phyloP scores from a whole-genome alignment of 371 early-diverging fungal species.

The Rhizopus microsporus region DNA sequence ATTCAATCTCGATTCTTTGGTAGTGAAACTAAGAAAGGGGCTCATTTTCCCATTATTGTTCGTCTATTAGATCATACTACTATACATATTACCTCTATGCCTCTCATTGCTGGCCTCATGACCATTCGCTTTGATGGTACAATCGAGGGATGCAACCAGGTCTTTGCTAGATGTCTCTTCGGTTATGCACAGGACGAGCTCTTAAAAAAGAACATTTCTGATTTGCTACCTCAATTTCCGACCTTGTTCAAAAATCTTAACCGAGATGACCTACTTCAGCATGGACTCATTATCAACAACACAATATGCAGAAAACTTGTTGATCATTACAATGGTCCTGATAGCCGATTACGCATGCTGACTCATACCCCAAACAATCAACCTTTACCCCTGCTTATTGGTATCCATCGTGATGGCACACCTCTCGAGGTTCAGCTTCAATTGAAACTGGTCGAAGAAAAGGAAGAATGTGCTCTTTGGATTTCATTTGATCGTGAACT shows the following conservation, averaged over 20 bases:
- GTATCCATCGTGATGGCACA: conserved; percentile 68
- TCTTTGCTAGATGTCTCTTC: conserved; percentile 69
- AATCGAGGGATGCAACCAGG: conserved; percentile 66
- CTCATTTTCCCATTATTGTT: conserved; percentile 63
- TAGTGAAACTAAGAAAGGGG: conserved; percentile 55
- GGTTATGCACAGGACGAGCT: conserved; percentile 61
- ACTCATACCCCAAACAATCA: conserved; percentile 39
- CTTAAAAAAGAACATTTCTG: conserved; percentile 47
- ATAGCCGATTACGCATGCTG: conserved; percentile 17
- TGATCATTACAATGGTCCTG: conserved; percentile 5
- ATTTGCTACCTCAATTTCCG: conserved; percentile 65
- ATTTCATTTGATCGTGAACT: conserved; percentile 67
- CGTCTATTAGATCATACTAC: conserved; percentile 32
- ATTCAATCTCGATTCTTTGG: conserved; percentile 63
- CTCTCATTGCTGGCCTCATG: conserved; percentile 71
- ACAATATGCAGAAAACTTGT: conserved; percentile 35
- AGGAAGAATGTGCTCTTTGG: conserved; percentile 67
- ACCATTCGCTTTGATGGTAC: conserved; percentile 55
- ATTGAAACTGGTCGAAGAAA: conserved; percentile 57
- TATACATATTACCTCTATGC: conserved; percentile 65
- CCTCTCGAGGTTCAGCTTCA: conserved; percentile 65
- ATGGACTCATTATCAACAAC: conserved; percentile 43
- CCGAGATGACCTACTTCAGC: conserved; percentile 34
- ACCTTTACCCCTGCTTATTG: conserved; percentile 54
- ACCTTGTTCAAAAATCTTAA: conserved; percentile 45